Base-by-base conservation (phyloP, 2,329 filamentous ascomycete species). In the Phialophora tarda region DNA sequence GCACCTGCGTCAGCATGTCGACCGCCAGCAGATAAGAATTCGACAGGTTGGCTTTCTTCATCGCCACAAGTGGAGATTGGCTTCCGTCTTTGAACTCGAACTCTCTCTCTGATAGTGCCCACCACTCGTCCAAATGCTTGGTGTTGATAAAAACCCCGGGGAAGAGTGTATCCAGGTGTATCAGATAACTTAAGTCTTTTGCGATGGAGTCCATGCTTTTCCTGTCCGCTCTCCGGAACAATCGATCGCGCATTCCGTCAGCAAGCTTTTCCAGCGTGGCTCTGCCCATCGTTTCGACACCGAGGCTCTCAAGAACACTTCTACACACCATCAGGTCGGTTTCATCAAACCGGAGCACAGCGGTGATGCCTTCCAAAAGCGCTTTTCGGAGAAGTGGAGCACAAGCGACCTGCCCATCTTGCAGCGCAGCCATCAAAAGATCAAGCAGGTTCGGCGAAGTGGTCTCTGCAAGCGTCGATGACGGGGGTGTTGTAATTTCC, bases 61-160 rank as follows among this genome's bases (percentile, higher is more conserved):
- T 53, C n/a, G 38, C 38, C 26, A 2, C n/a, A 4, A 26, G 3
- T 54, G 24, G 28, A 10, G 32, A 51, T 6, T 21, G 12, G 7
- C 21, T 41, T 59, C 24, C 41, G 23, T 23, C 11, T 23, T 51
- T 54, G n/a, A 30, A 41, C 17, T 54, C 26, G 32, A 61, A 38
- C 6, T 48, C 30, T 34, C 1, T 21, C 12, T 14, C 47, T 21
- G 63, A 62, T 24, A 67, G 24, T 17, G 57, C 38, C 23, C 60
- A 26, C 68, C 68, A 70, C 8, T 21, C 26, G 6, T n/a, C 54
- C 65, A 65, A 70, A 30, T 67, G 59, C 41, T 60, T 64, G 44
- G 26, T 44, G 34, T 65, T 54, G 28, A 68, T 62, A 10, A 50
- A 56, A 1, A 59, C 38, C 30, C 62, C 55, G 4, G 53, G 30